Evolutionary conservation across 2,329 filamentous ascomycete genomes (phyloP).

Genomic region (Botryotinia globosa): DNA sequence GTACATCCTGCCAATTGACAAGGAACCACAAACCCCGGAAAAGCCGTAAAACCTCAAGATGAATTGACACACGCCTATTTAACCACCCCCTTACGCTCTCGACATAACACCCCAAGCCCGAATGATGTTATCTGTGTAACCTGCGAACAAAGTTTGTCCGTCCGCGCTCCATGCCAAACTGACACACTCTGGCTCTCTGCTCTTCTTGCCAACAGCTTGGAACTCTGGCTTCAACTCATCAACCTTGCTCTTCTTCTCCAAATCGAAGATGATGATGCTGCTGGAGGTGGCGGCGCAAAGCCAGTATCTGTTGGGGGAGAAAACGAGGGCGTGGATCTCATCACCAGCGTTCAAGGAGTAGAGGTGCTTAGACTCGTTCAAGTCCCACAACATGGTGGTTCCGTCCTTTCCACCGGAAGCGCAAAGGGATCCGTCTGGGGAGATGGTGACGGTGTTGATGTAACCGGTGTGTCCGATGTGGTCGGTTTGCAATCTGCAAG

Average conservation of each 20-base stretch:
- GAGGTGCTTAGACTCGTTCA: slow-evolving; percentile 99
- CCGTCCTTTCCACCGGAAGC: slow-evolving; percentile 99
- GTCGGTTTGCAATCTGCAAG: slow-evolving; percentile 99
- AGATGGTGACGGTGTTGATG: slow-evolving; percentile 99
- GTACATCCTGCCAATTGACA: slow-evolving; percentile 37
- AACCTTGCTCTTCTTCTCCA: slow-evolving; percentile 99
- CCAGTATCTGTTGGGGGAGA: slow-evolving; percentile 99
- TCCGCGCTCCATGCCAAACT: slow-evolving; percentile 97
- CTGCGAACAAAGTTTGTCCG: slow-evolving; percentile 98
- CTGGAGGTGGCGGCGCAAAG: slow-evolving; percentile 95
- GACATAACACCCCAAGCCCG: slow-evolving; percentile 98
- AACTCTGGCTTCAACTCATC: slow-evolving; percentile 99
- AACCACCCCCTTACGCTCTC: slow-evolving; percentile 62
- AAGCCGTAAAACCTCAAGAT: slow-evolving; percentile 35
- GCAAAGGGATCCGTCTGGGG: slow-evolving; percentile 97
- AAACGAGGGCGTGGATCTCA: slow-evolving; percentile 99
- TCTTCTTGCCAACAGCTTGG: slow-evolving; percentile 96
- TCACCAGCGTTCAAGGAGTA: slow-evolving; percentile 99
- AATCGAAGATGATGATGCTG: slow-evolving; percentile 99
- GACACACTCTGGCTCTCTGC: slow-evolving; percentile 96
- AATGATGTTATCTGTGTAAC: slow-evolving; percentile 99
- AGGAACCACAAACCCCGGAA: slow-evolving; percentile 37
- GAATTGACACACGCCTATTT: slow-evolving; percentile 33
- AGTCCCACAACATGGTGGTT: slow-evolving; percentile 99
- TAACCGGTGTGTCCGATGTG: slow-evolving; percentile 99